phyloP scores from a whole-genome alignment of 2,329 filamentous ascomycete genomes.

The Verticillium nubilum region DNA sequence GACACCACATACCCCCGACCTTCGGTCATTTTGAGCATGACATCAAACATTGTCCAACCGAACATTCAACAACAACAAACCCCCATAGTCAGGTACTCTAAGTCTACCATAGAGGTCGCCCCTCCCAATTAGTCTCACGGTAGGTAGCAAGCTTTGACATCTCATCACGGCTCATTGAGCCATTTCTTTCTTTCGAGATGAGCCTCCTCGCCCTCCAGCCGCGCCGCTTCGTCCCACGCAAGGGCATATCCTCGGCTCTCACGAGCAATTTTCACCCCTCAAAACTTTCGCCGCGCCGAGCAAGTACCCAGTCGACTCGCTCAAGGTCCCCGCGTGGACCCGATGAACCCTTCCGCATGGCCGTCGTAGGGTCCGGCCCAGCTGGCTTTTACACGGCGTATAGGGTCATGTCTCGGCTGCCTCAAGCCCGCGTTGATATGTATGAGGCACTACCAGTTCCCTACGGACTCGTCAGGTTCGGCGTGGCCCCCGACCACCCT shows the following conservation, averaged over 20 bases:
- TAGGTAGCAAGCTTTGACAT: too few relatives aligned
- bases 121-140: too few relatives aligned
- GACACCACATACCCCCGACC: too few relatives aligned
- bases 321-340: constrained; percentile 13
- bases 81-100: too few relatives aligned
- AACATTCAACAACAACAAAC: too few relatives aligned
- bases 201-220: background rate
- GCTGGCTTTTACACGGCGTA: constrained; percentile 95
- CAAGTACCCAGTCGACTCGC: background rate
- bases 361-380: constrained; percentile 87
- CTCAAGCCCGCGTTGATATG: constrained; percentile 79
- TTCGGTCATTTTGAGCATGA: too few relatives aligned
- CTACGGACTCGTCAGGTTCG: constrained; percentile 86
- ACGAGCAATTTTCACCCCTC: background rate
- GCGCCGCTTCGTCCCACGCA: background rate
- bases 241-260: background rate
- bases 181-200: background rate
- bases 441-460: constrained; percentile 91
- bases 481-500: constrained; percentile 96
- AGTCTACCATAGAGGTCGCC: too few relatives aligned
- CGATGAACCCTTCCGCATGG: constrained; percentile 64
- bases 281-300: background rate
- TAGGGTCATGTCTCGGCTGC: constrained; percentile 71
- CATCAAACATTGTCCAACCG: too few relatives aligned
- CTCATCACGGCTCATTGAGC: background rate